Base-by-base conservation (phyloP, 495 filamentous ascomycete genomes). In the Podospora sp. region DNA sequence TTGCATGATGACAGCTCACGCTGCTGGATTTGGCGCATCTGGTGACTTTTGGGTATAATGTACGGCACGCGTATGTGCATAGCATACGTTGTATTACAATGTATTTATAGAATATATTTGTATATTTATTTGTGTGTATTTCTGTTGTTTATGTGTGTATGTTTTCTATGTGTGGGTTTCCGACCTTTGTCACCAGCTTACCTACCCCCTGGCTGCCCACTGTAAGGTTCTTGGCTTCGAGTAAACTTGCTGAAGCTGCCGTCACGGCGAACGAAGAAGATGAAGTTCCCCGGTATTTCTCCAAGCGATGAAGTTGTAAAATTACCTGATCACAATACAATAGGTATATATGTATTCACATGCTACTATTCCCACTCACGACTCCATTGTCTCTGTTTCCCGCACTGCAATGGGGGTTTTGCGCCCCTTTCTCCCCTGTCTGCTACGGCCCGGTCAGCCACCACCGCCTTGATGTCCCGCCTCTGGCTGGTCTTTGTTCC, bases 21-120 rank as follows among this genome's bases (percentile, higher is more conserved):
- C 67, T 67, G 62, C n/a, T 50, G n/a, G 51, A 51, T 66, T 59
- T n/a, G 65, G 67, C 67, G 67, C 65, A 68, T 36, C 51, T 59
- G 66, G 56, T 72, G 62, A 62, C 9, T 59, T 62, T 58, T 63
- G 59, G 46, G 52, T 21, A 46, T 65, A 36, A 60, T 20, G n/a
- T 68, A 52, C 36, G 27, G 50, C 40, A 50, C 69, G 63, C 50
- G 51, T 69, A 63, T 63, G 61, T 63, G n/a, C 29, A 18, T 49
- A 33, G 21, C 56, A n/a, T 52, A 56, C 33, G 29, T 9, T 68
- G 46, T 21, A 58, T 46, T 46, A 14, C 14, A 14, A 58, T 66
- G 35, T 52, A 65, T 65, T 22, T 33, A 20, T 53, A 11, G 27
- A 33, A 12, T 0, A 24, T 51, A 3, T 57, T 25, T 58, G 60